Base-by-base conservation (phyloP, 371 early-diverging fungal genomes). In the Mortierella sp. region DNA sequence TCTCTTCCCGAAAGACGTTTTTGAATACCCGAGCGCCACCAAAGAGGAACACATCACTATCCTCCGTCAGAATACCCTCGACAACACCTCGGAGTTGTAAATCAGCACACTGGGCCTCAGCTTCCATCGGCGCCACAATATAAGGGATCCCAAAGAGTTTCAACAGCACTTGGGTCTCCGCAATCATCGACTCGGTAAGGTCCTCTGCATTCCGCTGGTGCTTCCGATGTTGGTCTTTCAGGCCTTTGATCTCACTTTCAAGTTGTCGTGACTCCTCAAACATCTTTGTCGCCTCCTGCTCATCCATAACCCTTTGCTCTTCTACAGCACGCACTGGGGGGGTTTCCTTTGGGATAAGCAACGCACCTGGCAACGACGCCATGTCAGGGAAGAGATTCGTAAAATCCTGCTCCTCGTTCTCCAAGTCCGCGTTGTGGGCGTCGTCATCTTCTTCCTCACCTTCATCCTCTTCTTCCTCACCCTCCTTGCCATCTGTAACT, bases 41-140 rank as follows among this genome's bases (percentile, higher is more conserved):
- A 93, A 99, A 99, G 42, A 99, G 88, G 80, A 99, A 96, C 4
- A 99, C 97, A 89, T 99, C 99, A 34, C 97, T 97, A 82, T 99
- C 99, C 86, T 99, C 99, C 0, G 99, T 98, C 58, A 99, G 93
- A 55, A 99, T 96, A 0, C 99, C 99, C 82, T 99, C 99, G 0
- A 99, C 98, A 16, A 98, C 90, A 0, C 90, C 88, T 4, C 91
- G 80, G 0, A 83, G 72, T 3, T 92, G 88, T 31, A 99, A 89
- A 75, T 91, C 93, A 0, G 99, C 99, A 85, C 99, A 99, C 88
- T 99, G 99, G 0, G 98, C 95, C 88, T 99, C 99, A 6, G 99
- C 98, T 90, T 99, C 99, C 94, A 94, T 94, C 0, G 99, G 98
- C n/a, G 99, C 97, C 0, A 95, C 93, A 24, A 99, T 91, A 88